A percentile compares a stretch with the other conserved stretches of the same genome.
phyloP scores from a whole-genome alignment of 2,329 filamentous ascomycete species.

The Exophiala xenobiotica region DNA sequence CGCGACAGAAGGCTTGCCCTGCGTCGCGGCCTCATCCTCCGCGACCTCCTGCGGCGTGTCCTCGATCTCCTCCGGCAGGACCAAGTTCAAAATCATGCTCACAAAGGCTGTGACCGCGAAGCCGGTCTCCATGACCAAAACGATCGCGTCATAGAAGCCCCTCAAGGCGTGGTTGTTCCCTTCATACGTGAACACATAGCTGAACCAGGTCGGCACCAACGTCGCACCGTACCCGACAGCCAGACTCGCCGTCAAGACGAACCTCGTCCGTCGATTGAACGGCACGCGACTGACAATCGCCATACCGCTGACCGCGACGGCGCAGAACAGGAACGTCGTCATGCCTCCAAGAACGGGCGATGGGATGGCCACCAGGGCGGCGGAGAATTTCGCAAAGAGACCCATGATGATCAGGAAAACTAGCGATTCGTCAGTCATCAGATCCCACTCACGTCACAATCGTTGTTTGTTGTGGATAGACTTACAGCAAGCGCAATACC shows the following conservation, averaged over 20 bases:
- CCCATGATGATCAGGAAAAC: conserved; percentile 69
- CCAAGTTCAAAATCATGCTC: conserved; percentile 70
- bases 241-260: conserved; percentile 63
- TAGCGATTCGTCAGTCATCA: conserved; percentile 14
- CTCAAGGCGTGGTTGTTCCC: conserved; percentile 68
- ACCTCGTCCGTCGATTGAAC: conserved; percentile 65
- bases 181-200: conserved; percentile 46
- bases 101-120: conserved; percentile 67
- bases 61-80: conserved; percentile 73
- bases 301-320: conserved; percentile 65
- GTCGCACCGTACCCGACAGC: conserved; percentile 59
- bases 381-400: conserved; percentile 69
- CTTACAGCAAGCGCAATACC: conserved; percentile 58
- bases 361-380: conserved; percentile 66
- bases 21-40: conserved; percentile 6
- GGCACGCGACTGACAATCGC: conserved; percentile 63
- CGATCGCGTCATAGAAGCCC: conserved; percentile 51
- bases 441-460: too few relatives aligned
- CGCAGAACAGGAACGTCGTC: conserved; percentile 66
- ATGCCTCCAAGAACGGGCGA: conserved; percentile 47
- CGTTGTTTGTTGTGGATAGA: conserved; percentile 1
- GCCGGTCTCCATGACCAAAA: conserved; percentile 66
- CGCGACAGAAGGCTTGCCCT: conserved; percentile 2
- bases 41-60: conserved; percentile 49
- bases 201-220: conserved; percentile 47